Evolutionary conservation across 768 basidiomycete species (phyloP).

Genomic region (Thelephora ganbajun): DNA sequence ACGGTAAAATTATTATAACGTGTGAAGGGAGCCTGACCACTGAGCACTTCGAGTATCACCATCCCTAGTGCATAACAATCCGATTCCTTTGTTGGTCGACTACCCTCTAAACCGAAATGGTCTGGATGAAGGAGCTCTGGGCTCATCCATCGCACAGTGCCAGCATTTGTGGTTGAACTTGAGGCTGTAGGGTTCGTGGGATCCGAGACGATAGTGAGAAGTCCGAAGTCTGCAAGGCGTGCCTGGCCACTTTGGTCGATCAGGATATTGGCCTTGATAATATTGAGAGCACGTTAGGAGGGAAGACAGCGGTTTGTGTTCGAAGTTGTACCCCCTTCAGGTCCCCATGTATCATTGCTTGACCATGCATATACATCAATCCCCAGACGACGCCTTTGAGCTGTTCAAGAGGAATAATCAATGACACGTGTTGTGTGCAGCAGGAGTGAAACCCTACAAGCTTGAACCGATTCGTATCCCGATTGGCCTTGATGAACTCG

Average conservation of each 20-base stretch:
- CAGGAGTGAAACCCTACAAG: neutral
- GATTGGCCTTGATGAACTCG: neutral
- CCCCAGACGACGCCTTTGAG: neutral
- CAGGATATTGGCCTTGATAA: neutral
- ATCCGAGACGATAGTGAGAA: neutral
- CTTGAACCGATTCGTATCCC: neutral
- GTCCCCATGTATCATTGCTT: neutral
- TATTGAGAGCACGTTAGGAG: neutral
- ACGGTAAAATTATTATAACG: too few species aligned
- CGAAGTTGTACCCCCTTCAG: neutral
- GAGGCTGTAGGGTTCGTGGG: neutral
- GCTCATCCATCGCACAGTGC: neutral
- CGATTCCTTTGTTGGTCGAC: neutral
- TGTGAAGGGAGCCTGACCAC: too few species aligned
- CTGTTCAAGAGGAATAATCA: neutral
- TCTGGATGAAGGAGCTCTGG: conserved; percentile 1
- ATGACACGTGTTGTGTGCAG: neutral
- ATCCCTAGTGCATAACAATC: conserved; percentile 1
- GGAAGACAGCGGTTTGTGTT: neutral
- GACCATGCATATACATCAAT: neutral
- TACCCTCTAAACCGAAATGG: neutral
- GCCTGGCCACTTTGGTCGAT: neutral
- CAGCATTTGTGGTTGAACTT: neutral
- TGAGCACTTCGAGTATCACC: neutral
- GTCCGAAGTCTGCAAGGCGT: neutral